These are phyloP conservation scores for Nannochloris sp. DNA, from an alignment of 139 green algal species.

Conservation along the genomic window DNA sequence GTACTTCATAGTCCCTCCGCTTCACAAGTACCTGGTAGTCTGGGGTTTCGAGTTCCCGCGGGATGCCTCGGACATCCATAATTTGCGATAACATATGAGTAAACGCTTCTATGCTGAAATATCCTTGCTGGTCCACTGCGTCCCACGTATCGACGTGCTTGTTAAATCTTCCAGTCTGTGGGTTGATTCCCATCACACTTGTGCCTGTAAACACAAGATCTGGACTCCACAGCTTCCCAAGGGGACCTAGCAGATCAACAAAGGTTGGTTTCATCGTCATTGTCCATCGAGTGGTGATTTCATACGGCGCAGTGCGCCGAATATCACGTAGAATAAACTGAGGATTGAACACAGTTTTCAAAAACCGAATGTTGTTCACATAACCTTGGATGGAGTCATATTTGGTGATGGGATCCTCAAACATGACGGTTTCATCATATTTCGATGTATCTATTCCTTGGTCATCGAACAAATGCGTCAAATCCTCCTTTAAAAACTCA, in stretches of 20 bases:
- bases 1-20: slow-evolving; percentile 56
- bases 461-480: slow-evolving; percentile 68
- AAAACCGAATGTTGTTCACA: slow-evolving; percentile 71
- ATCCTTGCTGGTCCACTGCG: slow-evolving; percentile 16
- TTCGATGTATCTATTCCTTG: slow-evolving; percentile 49
- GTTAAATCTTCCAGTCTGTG: slow-evolving; percentile 32
- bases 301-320: slow-evolving; percentile 36
- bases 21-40: slow-evolving; percentile 38
- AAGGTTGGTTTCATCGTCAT: slow-evolving; percentile 29
- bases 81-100: slow-evolving; percentile 16
- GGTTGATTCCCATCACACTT: slow-evolving; percentile 57
- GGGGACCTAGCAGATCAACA: background rate
- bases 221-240: background rate
- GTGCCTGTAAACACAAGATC: slow-evolving; percentile 15
- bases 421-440: slow-evolving; percentile 29
- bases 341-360: slow-evolving; percentile 58
- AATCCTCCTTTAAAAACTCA: slow-evolving; percentile 45
- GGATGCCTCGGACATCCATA: slow-evolving; percentile 8
- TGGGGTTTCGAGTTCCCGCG: slow-evolving; percentile 26
- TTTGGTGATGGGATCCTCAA: slow-evolving; percentile 42
- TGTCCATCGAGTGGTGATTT: slow-evolving; percentile 56
- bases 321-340: slow-evolving; percentile 59
- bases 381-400: slow-evolving; percentile 43
- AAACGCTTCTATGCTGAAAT: slow-evolving; percentile 16
- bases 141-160: slow-evolving; percentile 32